A percentile compares a stretch with the other conserved stretches of the same genome.
Conservation (phyloP, 2,329 filamentous ascomycete species). For the Aspergillus costaricaensis region DNA sequence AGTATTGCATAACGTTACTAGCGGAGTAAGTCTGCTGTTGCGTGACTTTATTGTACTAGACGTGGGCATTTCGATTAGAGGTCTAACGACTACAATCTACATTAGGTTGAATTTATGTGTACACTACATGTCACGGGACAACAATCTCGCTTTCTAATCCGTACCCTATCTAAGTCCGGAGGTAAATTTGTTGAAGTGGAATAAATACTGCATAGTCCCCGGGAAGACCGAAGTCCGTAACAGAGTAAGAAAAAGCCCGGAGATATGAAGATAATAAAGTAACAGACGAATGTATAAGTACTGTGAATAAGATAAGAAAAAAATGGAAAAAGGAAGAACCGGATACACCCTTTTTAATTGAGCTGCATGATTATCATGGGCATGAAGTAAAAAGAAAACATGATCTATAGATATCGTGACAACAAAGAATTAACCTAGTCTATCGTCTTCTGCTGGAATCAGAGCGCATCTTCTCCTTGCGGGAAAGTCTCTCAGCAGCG, state of each 20-base stretch:
- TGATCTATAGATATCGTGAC: conserved; percentile 6
- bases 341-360: conserved; percentile 3
- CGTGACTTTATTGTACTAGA: too few species aligned
- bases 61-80: too few species aligned
- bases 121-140: too few species aligned
- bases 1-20: too few species aligned
- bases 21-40: too few species aligned
- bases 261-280: background rate
- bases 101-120: background rate
- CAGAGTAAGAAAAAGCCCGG: background rate
- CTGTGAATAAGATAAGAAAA: background rate
- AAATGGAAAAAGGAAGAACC: background rate
- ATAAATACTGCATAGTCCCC: background rate
- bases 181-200: background rate
- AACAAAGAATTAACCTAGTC: conserved; percentile 16
- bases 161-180: background rate
- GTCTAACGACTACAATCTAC: background rate
- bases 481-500: conserved; percentile 56
- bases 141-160: background rate
- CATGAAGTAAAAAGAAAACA: conserved; percentile 4
- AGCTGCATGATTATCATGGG: conserved; percentile 8
- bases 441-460: conserved; percentile 38
- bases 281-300: background rate
- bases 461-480: conserved; percentile 54
- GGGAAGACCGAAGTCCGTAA: background rate